Percentiles rank a stretch among this genome's conserved stretches.
Conservation (phyloP, 345 rosid species). For the Syzygium oleosum region DNA sequence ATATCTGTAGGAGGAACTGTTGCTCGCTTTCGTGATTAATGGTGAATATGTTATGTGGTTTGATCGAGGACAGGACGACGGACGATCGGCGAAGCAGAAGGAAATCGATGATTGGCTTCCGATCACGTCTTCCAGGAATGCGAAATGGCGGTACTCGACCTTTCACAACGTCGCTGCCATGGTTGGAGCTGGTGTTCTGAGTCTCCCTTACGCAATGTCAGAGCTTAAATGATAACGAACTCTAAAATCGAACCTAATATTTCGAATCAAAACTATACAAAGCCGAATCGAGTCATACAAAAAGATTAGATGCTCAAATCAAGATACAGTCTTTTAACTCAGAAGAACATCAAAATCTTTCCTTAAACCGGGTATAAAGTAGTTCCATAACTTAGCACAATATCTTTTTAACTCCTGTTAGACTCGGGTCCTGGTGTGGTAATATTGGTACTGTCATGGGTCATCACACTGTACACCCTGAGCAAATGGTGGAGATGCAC, state of each 20-base stretch:
- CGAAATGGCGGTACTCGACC: slow-evolving; percentile 75
- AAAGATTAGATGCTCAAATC: not conserved
- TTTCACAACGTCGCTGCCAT: slow-evolving; percentile 85
- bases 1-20: not conserved
- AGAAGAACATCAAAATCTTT: not conserved
- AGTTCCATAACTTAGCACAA: not conserved
- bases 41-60: not conserved
- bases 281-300: not conserved
- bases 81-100: slow-evolving; percentile 25
- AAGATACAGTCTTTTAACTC: not conserved
- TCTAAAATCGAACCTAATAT: not conserved
- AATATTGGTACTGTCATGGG: slow-evolving; percentile 38
- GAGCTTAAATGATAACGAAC: slow-evolving; percentile 49
- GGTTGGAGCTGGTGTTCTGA: slow-evolving; percentile 78
- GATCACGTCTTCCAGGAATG: slow-evolving; percentile 66
- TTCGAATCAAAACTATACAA: not conserved
- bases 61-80: not conserved
- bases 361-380: not conserved
- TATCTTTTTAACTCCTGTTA: not conserved
- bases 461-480: slow-evolving; percentile 44
- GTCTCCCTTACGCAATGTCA: slow-evolving; percentile 75
- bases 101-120: slow-evolving; percentile 63
- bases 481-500: slow-evolving; percentile 93
- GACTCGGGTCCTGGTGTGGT: slow-evolving; percentile 44
- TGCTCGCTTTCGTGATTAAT: not conserved